Base-by-base conservation (phyloP, 2,329 filamentous ascomycete species). In the Chaetomium sp. region DNA sequence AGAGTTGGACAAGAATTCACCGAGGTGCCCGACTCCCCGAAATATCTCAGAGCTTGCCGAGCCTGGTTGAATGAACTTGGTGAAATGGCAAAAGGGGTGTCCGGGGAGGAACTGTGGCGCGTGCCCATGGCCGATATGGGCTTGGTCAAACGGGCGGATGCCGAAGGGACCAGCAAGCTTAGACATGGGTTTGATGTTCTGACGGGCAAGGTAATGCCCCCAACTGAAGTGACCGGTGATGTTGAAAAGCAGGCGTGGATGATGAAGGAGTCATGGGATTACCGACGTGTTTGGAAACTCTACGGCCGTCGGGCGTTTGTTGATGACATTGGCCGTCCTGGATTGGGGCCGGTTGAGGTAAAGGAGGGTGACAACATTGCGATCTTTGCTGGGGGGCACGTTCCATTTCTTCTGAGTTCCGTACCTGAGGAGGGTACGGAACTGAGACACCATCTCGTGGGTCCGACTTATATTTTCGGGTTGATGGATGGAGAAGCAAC, bases 401-500 rank as follows among this genome's bases (percentile, higher is more conserved):
- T 55, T 3, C 52, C 52, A 5, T 58, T 55, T 36, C 19, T 55
- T 3, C 36, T 58, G 33, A 43, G 19, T 27, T 27, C 19, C 19
- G 19, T 27, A 27, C 19, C 19, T 27, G 52, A 2, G 14, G 19
- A n/a, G 5, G 10, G 1, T 3, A 8, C 34, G 2, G 38, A 12
- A 2, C 49, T 7, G 4, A 3, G n/a, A 9, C n/a, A 55, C 42
- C 52, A 41, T n/a, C 4, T 58, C 6, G 6, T 58, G 2, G 53
- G 52, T 1, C 35, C 56, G 14, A 41, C 44, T 2, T 58, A 56
- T 9, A 12, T 53, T 19, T 19, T 33, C 19, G 52, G 52, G 32
- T 33, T 58, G 38, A 52, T 55, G 44, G 52, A 55, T 14, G 56
- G 56, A 8, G 56, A 52, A 37, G 52, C 14, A 8, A 34, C 47